Percentiles rank a stretch among this genome's conserved stretches.
Conservation (phyloP, 805 yeast species). For the Ogataea methylovora region DNA sequence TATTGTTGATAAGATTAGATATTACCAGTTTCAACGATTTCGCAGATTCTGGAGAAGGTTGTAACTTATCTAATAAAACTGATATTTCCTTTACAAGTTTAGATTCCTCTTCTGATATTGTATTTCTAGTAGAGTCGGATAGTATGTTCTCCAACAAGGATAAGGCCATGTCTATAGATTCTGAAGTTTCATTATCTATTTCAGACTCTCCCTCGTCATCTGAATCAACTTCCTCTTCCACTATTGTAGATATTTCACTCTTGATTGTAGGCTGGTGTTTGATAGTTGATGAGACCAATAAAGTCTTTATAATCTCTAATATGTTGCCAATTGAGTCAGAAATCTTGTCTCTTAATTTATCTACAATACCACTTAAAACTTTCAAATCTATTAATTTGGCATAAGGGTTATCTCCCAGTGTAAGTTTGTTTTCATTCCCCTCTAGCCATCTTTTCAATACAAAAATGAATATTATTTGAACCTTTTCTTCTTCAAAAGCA, state of each 20-base stretch:
- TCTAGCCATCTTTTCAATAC: slow-evolving; percentile 58
- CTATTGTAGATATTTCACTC: slow-evolving; percentile 5
- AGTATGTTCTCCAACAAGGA: slow-evolving; percentile 31
- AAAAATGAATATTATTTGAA: slow-evolving; percentile 39
- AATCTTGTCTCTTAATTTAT: slow-evolving; percentile 47
- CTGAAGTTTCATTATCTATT: slow-evolving; percentile 22
- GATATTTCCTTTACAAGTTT: slow-evolving; percentile 11
- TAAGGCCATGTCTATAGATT: slow-evolving; percentile 27
- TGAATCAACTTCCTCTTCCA: slow-evolving; percentile 26
- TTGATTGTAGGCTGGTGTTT: background rate
- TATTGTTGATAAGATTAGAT: background rate
- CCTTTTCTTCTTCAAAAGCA: slow-evolving; percentile 32
- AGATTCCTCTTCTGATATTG: background rate
- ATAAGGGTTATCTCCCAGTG: slow-evolving; percentile 37
- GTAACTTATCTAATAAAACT: too few relatives aligned
- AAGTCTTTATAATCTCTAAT: slow-evolving; percentile 37
- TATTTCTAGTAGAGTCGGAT: slow-evolving; percentile 9
- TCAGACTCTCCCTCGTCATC: slow-evolving; percentile 31
- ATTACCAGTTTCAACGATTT: slow-evolving; percentile 4
- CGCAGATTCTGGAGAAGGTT: background rate
- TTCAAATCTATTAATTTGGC: slow-evolving; percentile 51
- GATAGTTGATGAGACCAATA: slow-evolving; percentile 21
- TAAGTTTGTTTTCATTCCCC: slow-evolving; percentile 7
- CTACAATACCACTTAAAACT: slow-evolving; percentile 54
- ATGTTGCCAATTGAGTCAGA: slow-evolving; percentile 52